Conservation (phyloP, 805 yeast genomes). For the Candida alai region DNA sequence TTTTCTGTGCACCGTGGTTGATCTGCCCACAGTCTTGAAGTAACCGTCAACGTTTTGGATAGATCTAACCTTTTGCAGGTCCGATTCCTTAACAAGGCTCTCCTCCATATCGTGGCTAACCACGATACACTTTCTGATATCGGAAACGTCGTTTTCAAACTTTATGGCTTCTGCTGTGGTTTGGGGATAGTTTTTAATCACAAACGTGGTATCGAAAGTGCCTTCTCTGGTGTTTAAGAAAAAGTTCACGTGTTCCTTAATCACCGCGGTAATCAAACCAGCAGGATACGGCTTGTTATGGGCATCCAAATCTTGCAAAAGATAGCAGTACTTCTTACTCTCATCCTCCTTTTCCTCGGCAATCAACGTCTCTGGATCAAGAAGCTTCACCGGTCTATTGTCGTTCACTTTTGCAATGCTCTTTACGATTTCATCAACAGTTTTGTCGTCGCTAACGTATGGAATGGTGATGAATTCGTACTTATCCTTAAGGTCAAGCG, state of each 20-base stretch:
- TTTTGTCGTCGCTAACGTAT: slow-evolving; percentile 17
- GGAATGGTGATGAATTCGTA: slow-evolving; percentile 42
- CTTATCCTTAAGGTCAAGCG: slow-evolving; percentile 32
- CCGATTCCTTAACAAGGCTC: slow-evolving; percentile 14
- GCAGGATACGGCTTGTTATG: slow-evolving; percentile 28
- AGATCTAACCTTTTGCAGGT: slow-evolving; percentile 21
- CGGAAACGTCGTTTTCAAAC: slow-evolving; percentile 67
- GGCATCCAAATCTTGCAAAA: slow-evolving; percentile 44
- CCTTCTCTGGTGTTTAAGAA: slow-evolving; percentile 34
- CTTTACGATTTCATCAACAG: slow-evolving; percentile 17
- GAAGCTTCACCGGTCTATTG: slow-evolving; percentile 28
- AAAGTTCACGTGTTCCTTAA: slow-evolving; percentile 34
- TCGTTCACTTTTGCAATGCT: slow-evolving; percentile 13
- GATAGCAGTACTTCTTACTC: slow-evolving; percentile 45
- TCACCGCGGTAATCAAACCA: slow-evolving; percentile 50
- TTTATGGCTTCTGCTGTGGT: slow-evolving; percentile 63
- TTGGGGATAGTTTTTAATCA: slow-evolving; percentile 58
- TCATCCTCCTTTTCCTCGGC: slow-evolving; percentile 42
- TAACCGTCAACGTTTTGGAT: slow-evolving; percentile 54
- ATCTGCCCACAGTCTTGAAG: slow-evolving; percentile 62
- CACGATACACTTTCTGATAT: slow-evolving; percentile 39
- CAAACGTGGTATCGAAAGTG: slow-evolving; percentile 42
- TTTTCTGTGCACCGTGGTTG: slow-evolving; percentile 17
- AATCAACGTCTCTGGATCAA: slow-evolving; percentile 51
- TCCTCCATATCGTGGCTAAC: slow-evolving; percentile 26